Evolutionary conservation across 306 rosid genomes (phyloP).

Genomic region (Rosa multiflora): DNA sequence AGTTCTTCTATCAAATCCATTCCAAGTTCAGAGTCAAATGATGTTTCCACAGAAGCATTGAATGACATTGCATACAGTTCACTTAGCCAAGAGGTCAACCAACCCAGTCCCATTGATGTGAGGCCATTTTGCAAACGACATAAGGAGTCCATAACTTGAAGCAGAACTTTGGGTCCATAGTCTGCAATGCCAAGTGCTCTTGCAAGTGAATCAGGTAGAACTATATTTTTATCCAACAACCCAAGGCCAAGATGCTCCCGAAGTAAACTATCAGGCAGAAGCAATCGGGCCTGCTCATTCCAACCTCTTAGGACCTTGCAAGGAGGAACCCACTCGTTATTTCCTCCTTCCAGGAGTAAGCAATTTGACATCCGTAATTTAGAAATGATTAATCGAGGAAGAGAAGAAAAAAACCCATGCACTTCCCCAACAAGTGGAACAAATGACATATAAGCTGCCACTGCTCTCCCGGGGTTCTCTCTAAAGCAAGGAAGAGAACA

Average conservation of each 20-base stretch:
- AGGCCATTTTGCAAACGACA: slow-evolving; percentile 44
- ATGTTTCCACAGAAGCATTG: slow-evolving; percentile 41
- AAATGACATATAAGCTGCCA: slow-evolving; percentile 86
- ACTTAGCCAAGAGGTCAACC: slow-evolving; percentile 75
- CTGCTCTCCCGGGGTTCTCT: slow-evolving; percentile 76
- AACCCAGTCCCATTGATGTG: slow-evolving; percentile 56
- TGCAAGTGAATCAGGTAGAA: slow-evolving; percentile 62
- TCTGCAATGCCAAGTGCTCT: slow-evolving; percentile 79
- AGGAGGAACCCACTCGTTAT: slow-evolving; percentile 73
- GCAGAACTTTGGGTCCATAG: slow-evolving; percentile 72
- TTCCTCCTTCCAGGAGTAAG: slow-evolving; percentile 71
- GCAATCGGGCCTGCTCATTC: slow-evolving; percentile 67
- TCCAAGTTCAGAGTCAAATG: slow-evolving; percentile 41
- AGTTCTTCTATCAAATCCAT: slow-evolving; percentile 49
- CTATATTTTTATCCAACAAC: slow-evolving; percentile 60
- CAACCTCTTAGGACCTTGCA: slow-evolving; percentile 91
- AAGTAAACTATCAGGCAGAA: slow-evolving; percentile 67
- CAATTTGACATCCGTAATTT: slow-evolving; percentile 70
- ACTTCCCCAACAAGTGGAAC: slow-evolving; percentile 94
- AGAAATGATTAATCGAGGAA: slow-evolving; percentile 74
- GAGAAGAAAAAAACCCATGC: slow-evolving; percentile 92
- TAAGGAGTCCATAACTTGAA: slow-evolving; percentile 57
- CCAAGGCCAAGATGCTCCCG: slow-evolving; percentile 79
- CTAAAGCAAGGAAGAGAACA: slow-evolving; percentile 78
- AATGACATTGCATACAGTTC: slow-evolving; percentile 51